Conservation (phyloP, 2,329 filamentous ascomycete species). For the Emergomyces africanus region DNA sequence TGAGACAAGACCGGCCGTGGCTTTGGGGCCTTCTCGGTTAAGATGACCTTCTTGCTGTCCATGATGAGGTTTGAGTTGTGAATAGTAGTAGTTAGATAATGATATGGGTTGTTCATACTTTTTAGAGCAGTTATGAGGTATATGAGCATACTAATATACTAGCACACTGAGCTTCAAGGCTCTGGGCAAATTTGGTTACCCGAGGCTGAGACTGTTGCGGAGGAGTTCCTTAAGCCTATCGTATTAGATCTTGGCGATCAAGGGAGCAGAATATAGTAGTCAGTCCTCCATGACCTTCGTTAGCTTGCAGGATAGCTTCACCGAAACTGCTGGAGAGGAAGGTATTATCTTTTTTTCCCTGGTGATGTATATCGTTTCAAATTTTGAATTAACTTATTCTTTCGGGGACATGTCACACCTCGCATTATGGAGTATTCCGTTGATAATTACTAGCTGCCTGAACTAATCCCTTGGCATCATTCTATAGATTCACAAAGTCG, state of each 20-base stretch:
- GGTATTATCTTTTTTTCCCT: too few relatives aligned
- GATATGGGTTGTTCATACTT: neutral
- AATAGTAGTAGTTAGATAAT: neutral
- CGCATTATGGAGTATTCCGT: neutral
- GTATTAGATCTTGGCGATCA: neutral
- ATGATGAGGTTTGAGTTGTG: constrained; percentile 13
- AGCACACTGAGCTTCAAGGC: neutral
- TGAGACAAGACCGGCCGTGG: constrained; percentile 47
- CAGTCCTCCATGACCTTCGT: too few relatives aligned
- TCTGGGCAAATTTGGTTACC: neutral
- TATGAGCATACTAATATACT: neutral
- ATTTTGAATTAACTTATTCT: too few relatives aligned
- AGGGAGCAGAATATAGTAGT: too few relatives aligned
- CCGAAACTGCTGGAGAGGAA: too few relatives aligned
- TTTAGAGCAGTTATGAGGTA: neutral
- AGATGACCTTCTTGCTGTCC: constrained; percentile 27
- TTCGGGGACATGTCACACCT: too few relatives aligned
- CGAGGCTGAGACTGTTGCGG: neutral
- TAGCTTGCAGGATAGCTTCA: too few relatives aligned
- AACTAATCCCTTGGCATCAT: neutral
- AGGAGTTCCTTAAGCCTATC: neutral
- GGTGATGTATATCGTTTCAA: too few relatives aligned
- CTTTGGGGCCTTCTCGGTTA: constrained; percentile 38
- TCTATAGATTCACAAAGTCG: constrained; percentile 11
- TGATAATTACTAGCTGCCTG: neutral